Conservation (phyloP, 441 rosid species). For the Euphorbia corollata region DNA sequence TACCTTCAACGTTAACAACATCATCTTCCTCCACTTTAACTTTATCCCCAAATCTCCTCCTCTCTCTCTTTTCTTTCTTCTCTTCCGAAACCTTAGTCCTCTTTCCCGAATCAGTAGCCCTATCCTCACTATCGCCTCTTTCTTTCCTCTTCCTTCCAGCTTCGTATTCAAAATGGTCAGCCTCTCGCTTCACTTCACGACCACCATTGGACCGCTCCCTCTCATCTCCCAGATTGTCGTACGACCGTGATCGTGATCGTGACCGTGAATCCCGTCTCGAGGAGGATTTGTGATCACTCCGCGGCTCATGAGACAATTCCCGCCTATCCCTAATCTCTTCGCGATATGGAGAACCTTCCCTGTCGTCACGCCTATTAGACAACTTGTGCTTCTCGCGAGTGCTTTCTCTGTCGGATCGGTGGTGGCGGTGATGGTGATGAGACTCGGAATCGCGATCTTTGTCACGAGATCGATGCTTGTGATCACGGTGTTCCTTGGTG, state of each 20-base stretch:
- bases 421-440: conserved; percentile 29
- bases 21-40: conserved; percentile 32
- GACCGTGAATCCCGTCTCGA: conserved; percentile 24
- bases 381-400: conserved; percentile 36
- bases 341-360: conserved; percentile 37
- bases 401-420: conserved; percentile 26
- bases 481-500: conserved; percentile 22
- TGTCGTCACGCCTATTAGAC: conserved; percentile 44
- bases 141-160: conserved; percentile 47
- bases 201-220: conserved; percentile 18
- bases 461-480: conserved; percentile 35
- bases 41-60: conserved; percentile 54
- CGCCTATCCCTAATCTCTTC: conserved; percentile 35
- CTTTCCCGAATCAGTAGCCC: conserved; percentile 36
- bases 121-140: conserved; percentile 43
- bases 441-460: conserved; percentile 25
- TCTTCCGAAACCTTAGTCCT: conserved; percentile 41
- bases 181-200: conserved; percentile 28
- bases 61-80: conserved; percentile 24
- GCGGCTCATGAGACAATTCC: conserved; percentile 43
- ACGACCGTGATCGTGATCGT: no score
- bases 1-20: conserved; percentile 12
- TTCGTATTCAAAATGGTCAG: conserved; percentile 20
- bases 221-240: conserved; percentile 20
- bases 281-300: conserved; percentile 15